phyloP scores from a whole-genome alignment of 208 protist genomes.

The Leishmania arabica region DNA sequence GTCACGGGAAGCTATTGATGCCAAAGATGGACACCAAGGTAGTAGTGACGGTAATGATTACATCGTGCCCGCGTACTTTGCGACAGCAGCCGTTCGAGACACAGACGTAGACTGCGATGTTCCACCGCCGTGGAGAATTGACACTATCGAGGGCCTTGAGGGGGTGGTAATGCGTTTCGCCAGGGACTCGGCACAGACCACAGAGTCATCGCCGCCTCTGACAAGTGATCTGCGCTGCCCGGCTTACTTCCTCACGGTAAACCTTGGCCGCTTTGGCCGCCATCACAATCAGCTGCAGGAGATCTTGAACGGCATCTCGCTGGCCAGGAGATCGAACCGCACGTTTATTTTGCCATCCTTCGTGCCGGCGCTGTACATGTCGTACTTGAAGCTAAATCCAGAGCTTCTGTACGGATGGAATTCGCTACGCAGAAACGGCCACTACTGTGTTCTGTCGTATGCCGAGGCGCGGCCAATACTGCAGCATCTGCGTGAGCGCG shows the following conservation, averaged over 20 bases:
- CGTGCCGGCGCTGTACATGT: constrained; percentile 2
- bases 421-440: constrained; percentile 11
- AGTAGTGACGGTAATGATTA: background rate
- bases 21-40: background rate
- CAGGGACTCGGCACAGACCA: background rate
- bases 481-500: background rate
- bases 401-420: constrained; percentile 27
- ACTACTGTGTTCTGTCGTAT: constrained; percentile 24
- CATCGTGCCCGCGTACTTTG: constrained; percentile 3
- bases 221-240: constrained; percentile 10
- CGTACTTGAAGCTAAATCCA: constrained; percentile 5
- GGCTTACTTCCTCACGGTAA: constrained; percentile 17
- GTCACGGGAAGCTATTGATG: background rate
- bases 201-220: background rate
- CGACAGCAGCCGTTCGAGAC: constrained; percentile 6
- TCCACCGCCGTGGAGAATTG: background rate
- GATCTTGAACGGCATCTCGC: constrained; percentile 17
- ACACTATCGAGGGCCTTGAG: background rate
- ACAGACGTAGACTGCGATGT: constrained; percentile 17
- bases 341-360: constrained; percentile 20
- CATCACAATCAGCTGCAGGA: constrained; percentile 32
- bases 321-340: constrained; percentile 16
- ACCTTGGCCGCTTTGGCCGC: constrained; percentile 21
- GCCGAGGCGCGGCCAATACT: constrained; percentile 14
- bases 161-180: constrained; percentile 6